Conservation (phyloP, 352 stramenopile species). For the Ophiocytium majus region DNA sequence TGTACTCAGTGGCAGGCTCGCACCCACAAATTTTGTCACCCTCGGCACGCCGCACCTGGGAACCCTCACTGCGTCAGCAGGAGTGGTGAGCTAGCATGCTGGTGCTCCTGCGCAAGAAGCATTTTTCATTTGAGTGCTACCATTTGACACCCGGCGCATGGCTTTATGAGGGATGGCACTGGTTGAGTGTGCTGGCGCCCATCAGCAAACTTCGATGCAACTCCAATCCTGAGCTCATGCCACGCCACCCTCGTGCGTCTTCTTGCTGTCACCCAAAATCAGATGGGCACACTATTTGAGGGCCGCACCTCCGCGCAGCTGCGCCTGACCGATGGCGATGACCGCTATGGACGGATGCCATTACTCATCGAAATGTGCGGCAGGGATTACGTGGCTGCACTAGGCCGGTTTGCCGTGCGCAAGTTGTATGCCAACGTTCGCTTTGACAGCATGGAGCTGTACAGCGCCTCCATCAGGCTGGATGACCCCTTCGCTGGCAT, state of each 20-base stretch:
- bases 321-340: background rate
- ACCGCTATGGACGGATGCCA: conserved; percentile 17
- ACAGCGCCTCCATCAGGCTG: conserved; percentile 37
- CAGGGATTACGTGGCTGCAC: conserved; percentile 29
- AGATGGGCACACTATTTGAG: conserved; percentile 6
- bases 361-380: conserved; percentile 34
- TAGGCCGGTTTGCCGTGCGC: conserved; percentile 29
- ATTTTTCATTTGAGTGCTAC: too few species aligned
- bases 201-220: background rate
- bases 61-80: conserved; percentile 9
- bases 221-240: background rate
- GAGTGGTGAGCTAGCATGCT: too few species aligned
- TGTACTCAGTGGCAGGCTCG: conserved; percentile 20
- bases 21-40: conserved; percentile 40
- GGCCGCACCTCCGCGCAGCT: conserved; percentile 13
- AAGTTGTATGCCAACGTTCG: conserved; percentile 45
- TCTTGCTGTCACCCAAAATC: background rate
- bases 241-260: background rate
- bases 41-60: conserved; percentile 41
- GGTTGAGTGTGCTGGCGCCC: too few species aligned
- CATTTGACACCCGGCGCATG: too few species aligned
- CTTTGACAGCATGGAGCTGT: conserved; percentile 40
- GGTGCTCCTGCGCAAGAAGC: too few species aligned
- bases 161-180: too few species aligned
- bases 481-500: conserved; percentile 40